phyloP scores from a whole-genome alignment of 2,329 filamentous ascomycete species.

The Cladosporium sp. region DNA sequence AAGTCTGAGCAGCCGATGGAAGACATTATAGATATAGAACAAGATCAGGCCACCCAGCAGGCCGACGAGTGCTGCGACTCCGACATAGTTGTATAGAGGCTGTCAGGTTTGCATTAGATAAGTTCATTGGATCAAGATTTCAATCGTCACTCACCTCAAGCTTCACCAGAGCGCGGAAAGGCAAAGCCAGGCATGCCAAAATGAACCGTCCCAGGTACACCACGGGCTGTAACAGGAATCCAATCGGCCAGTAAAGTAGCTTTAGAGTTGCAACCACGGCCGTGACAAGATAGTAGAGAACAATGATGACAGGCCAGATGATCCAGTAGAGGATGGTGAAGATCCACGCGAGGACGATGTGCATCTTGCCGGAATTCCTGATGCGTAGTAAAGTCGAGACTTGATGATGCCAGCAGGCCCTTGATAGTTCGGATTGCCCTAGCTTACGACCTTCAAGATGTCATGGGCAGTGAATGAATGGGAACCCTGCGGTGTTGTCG shows the following conservation, averaged over 20 bases:
- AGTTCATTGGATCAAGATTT: background rate
- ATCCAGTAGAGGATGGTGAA: constrained; percentile 33
- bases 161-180: constrained; percentile 47
- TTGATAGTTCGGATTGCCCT: no score
- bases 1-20: constrained; percentile 20
- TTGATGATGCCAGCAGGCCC: no score
- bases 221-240: constrained; percentile 49
- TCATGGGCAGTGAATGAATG: no score
- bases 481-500: no score
- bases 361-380: constrained; percentile 26
- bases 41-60: constrained; percentile 58
- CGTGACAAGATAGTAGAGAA: constrained; percentile 36
- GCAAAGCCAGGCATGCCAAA: constrained; percentile 41
- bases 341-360: constrained; percentile 27
- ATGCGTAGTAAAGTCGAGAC: no score
- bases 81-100: constrained; percentile 56
- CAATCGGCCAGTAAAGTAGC: constrained; percentile 45
- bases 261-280: constrained; percentile 39
- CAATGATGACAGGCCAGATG: constrained; percentile 36
- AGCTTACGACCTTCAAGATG: no score
- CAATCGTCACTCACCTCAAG: constrained; percentile 48
- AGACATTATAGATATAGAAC: constrained; percentile 51
- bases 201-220: constrained; percentile 43
- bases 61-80: constrained; percentile 65
- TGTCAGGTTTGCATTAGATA: constrained; percentile 26